These are phyloP conservation scores for Venturia pyrina DNA, from an alignment of 2,329 filamentous ascomycete genomes.

Conservation along the genomic window DNA sequence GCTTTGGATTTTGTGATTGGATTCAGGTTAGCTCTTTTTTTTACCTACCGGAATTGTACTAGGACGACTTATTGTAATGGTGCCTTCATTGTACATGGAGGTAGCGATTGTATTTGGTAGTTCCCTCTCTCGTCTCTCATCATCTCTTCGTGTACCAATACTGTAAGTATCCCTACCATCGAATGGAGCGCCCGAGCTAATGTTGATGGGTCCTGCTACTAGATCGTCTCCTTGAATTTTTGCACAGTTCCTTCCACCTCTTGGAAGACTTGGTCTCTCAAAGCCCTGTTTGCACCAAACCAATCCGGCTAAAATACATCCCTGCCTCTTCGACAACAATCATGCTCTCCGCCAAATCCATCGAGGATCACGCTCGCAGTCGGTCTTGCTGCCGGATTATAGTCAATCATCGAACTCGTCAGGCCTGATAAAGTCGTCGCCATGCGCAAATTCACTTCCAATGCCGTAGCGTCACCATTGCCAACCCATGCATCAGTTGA, in stretches of 20 bases:
- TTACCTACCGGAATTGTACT: no score
- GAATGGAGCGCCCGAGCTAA: no score
- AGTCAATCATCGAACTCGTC: not conserved
- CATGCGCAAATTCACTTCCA: not conserved
- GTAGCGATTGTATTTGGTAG: no score
- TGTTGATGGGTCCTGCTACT: no score
- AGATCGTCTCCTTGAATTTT: not conserved
- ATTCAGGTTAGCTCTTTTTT: no score
- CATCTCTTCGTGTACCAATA: no score
- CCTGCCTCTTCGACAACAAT: not conserved
- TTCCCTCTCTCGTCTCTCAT: no score
- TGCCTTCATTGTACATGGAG: no score
- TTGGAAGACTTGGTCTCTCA: not conserved
- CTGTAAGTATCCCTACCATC: no score
- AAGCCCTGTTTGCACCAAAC: not conserved
- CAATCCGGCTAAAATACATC: conserved; percentile 7
- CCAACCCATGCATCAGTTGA: not conserved
- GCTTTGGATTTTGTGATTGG: no score
- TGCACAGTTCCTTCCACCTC: not conserved
- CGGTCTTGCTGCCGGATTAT: not conserved
- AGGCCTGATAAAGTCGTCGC: not conserved
- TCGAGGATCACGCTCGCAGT: not conserved
- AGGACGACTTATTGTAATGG: no score
- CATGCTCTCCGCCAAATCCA: not conserved
- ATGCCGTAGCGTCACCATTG: not conserved